Evolutionary conservation across 495 filamentous ascomycete genomes (phyloP), one percentile per base, ranked within the genome.

Genomic region (Penicillium canariense): DNA sequence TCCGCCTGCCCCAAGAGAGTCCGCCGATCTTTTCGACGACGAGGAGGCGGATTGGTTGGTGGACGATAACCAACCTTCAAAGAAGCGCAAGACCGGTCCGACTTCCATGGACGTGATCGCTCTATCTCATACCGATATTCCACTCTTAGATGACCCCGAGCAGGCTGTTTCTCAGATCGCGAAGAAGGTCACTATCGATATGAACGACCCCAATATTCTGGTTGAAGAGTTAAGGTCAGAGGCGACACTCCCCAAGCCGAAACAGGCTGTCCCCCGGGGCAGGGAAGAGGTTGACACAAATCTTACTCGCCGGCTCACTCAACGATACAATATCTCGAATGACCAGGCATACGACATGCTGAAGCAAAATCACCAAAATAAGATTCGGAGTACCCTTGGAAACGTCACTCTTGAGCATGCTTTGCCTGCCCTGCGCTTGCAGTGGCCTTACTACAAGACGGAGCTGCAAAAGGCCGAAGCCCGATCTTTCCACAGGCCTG

Each of bases 321-420:
- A 85, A 56, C 82, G 91, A 20, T 97, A 96, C 79, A 97, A 97
- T 68, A 88, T 96, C 45, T 96, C 93, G 25, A 96, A 96, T 54
- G 94, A 99, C 62, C 86, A 90, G 40, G 92, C 91, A 2, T 99
- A 99, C 66, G 90, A 96, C 60, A 84, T 88, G 48, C 81, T 99
- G 38, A 97, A 99, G 71, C 90, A 95, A 66, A 99, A 97, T 67
- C 89, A 91, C 58, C 90, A 95, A 72, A 93, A 87, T 77, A 96
- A 95, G 71, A 87, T 99, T 57, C 86, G 94, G 35, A 93, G 90
- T 42, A 95, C 88, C 0, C 78, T 99, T 48, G 90, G 90, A 6
- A 89, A 88, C 58, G 76, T 95, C 28, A 80, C 84, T 17, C 82
- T 99, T 25, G 94, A 97, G 71, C 94, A 99, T 70, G 87, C 86